Base-by-base conservation (phyloP, 139 green algal species). In the Tetradesmus lagerheimii region DNA sequence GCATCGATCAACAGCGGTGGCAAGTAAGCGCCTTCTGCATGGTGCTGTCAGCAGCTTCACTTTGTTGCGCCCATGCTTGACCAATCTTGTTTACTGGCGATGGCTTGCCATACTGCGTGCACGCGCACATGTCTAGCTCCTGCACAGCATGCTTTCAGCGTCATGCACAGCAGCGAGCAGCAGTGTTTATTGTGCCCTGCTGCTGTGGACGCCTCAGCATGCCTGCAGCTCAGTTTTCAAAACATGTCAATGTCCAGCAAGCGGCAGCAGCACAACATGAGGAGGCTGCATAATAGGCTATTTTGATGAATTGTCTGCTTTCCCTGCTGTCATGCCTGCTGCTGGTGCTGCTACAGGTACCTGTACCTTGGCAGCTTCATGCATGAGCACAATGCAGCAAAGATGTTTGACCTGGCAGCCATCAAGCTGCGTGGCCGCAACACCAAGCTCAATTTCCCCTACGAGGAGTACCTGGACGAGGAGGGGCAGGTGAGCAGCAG, bases 281-380 rank as follows among this genome's bases (percentile, higher is more conserved):
- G n/a, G n/a, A n/a, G n/a, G 74, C 11, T 45, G 47, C 20, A 14
- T 14, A 20, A 18, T 62, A 14, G 47, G 47, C 47, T 62, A 18
- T 18, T 11, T 1, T 18, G 47, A 62, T 14, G n/a, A n/a, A 20
- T 50, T 18, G 47, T 27, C 6, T 80, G 31, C 6, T 34, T 47
- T 25, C 11, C 34, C 31, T 41, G 18, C 74, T 45, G 23, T 47
- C 74, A 20, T 80, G 1, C 4, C 1, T n/a, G 37, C 31, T 82
- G 71, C 29, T 53, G 39, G 8, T 64, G 23, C n/a, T 66, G 41
- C 79, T 66, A 9, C 83, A 94, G 93, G 78, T 96, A 96, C 83
- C 86, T 96, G 34, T 96, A 96, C 83, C 90, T 96, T 6, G 94
- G 94, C 31, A 92, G 80, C 27, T 95, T 94, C 76, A 80, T 91